phyloP scores from a whole-genome alignment of 2,329 filamentous ascomycete species.

The Penicillium sp. region DNA sequence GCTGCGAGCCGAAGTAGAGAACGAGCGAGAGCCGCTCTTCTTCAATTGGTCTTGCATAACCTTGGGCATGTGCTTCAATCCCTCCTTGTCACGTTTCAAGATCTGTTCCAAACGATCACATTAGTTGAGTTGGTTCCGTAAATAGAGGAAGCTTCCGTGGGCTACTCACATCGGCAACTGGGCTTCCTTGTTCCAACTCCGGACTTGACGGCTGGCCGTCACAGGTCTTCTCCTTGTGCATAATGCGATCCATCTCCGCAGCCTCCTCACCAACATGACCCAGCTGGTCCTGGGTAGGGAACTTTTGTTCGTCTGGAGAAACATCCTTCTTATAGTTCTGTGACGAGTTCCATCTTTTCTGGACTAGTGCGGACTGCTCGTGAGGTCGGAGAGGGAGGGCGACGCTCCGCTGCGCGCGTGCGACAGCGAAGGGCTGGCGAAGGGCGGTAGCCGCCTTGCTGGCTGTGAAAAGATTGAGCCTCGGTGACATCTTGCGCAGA shows the following conservation, averaged over 20 bases:
- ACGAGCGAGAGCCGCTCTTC: slow-evolving; percentile 55
- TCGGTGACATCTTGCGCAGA: slow-evolving; percentile 55
- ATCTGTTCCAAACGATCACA: slow-evolving; percentile 51
- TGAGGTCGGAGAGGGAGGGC: slow-evolving; percentile 29
- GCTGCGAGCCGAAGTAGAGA: slow-evolving; percentile 59
- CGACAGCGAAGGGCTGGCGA: slow-evolving; percentile 34
- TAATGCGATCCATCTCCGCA: slow-evolving; percentile 61
- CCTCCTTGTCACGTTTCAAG: slow-evolving; percentile 64
- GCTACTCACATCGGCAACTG: slow-evolving; percentile 63
- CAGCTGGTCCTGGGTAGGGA: slow-evolving; percentile 57
- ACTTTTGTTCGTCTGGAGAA: slow-evolving; percentile 37
- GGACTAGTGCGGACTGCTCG: slow-evolving; percentile 21
- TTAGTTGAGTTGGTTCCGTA: background rate
- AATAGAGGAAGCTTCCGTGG: background rate
- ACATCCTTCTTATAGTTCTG: slow-evolving; percentile 34
- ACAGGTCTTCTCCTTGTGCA: slow-evolving; percentile 49
- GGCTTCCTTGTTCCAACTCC: slow-evolving; percentile 67
- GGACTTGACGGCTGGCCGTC: slow-evolving; percentile 53
- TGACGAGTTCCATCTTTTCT: slow-evolving; percentile 44
- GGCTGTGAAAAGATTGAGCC: slow-evolving; percentile 54
- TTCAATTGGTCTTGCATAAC: slow-evolving; percentile 66
- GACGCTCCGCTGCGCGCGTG: slow-evolving; percentile 29
- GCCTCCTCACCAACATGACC: slow-evolving; percentile 69
- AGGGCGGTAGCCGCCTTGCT: slow-evolving; percentile 38
- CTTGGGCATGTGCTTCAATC: slow-evolving; percentile 65